Percentiles rank a stretch among this genome's conserved stretches.
Evolutionary conservation across 2,329 filamentous ascomycete species (phyloP).

Genomic region (Arthrinium phaeospermum): DNA sequence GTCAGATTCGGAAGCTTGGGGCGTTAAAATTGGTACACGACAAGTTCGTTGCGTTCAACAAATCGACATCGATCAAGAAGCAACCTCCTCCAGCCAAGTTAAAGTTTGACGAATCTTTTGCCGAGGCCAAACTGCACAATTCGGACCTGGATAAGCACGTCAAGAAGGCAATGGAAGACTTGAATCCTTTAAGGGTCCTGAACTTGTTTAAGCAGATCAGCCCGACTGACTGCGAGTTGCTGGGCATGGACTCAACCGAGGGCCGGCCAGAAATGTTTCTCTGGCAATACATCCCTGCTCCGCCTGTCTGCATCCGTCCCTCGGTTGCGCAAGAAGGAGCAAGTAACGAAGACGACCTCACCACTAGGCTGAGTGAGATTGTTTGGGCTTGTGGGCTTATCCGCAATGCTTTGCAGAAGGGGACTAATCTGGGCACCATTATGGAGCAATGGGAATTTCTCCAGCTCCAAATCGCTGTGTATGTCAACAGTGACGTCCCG

Average conservation of each 20-base stretch:
- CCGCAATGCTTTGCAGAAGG: conserved; percentile 79
- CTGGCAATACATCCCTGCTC: conserved; percentile 94
- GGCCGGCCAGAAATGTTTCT: conserved; percentile 95
- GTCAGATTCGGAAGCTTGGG: conserved; percentile 88
- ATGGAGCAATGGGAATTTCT: conserved; percentile 99
- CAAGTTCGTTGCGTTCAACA: conserved; percentile 87
- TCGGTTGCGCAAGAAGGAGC: conserved; percentile 92
- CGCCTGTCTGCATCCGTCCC: conserved; percentile 91
- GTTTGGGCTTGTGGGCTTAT: conserved; percentile 91
- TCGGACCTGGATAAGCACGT: conserved; percentile 88
- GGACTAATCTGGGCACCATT: conserved; percentile 83
- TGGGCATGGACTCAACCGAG: conserved; percentile 86
- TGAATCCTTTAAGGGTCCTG: conserved; percentile 86
- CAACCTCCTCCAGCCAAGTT: conserved; percentile 80
- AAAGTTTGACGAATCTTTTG: conserved; percentile 85
- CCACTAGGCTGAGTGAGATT: conserved; percentile 95
- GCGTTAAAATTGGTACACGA: conserved; percentile 95
- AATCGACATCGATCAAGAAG: conserved; percentile 87
- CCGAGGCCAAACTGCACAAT: conserved; percentile 76
- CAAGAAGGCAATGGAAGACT: conserved; percentile 90
- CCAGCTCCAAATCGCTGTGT: conserved; percentile 94
- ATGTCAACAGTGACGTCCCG: conserved; percentile 96
- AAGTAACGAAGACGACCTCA: conserved; percentile 95
- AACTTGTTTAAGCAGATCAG: conserved; percentile 92
- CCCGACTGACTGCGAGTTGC: conserved; percentile 84